phyloP scores from a whole-genome alignment of 148 eudicot species.

The Agrostemma githago region DNA sequence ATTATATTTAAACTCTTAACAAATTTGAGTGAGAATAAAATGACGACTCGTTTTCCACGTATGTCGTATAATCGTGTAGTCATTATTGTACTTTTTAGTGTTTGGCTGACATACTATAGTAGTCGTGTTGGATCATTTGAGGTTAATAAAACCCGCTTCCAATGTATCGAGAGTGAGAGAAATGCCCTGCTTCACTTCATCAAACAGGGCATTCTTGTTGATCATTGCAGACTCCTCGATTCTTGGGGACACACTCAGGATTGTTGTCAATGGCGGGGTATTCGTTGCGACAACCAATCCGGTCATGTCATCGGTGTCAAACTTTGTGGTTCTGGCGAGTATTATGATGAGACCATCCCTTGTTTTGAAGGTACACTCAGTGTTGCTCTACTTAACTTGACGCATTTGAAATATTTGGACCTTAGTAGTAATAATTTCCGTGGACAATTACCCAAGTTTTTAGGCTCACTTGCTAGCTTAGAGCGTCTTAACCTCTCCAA shows the following conservation, averaged over 20 bases:
- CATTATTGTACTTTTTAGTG: not conserved
- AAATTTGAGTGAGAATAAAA: no score
- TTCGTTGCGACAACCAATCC: constrained; percentile 5
- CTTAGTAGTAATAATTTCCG: constrained; percentile 4
- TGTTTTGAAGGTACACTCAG: constrained; percentile 14
- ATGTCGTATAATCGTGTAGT: not conserved
- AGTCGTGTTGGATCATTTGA: not conserved
- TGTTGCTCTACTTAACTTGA: not conserved
- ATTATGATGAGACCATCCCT: not conserved
- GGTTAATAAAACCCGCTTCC: not conserved
- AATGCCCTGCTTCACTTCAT: not conserved
- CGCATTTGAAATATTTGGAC: not conserved
- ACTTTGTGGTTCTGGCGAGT: not conserved
- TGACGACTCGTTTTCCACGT: not conserved
- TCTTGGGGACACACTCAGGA: not conserved
- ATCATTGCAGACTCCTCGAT: not conserved
- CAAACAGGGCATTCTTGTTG: not conserved
- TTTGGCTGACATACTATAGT: not conserved
- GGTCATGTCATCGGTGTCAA: constrained; percentile 15
- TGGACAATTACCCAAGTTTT: constrained; percentile 6
- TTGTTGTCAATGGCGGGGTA: no score
- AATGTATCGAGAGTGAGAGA: not conserved
- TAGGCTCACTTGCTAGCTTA: constrained; percentile 12
- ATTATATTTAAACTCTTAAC: no score
- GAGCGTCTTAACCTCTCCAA: constrained; percentile 14